These are phyloP conservation scores for Pythium scleroteichum DNA, from an alignment of 352 stramenopile species.

Conservation along the genomic window DNA sequence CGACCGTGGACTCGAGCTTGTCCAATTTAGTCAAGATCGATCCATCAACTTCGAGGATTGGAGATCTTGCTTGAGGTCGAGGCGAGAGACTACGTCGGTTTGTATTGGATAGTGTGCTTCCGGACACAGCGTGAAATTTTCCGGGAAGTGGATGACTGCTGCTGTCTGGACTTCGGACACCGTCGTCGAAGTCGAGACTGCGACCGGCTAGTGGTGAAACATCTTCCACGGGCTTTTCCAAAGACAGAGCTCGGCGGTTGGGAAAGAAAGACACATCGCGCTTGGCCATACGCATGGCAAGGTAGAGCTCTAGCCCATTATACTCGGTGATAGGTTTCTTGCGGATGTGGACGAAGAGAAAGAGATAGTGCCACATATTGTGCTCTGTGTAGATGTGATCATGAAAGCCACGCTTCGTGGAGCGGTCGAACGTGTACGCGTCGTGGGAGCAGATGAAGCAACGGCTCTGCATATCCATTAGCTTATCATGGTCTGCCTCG, in stretches of 20 bases:
- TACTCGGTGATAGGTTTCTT: conserved; percentile 81
- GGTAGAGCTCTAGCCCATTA: conserved; percentile 76
- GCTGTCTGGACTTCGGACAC: not conserved
- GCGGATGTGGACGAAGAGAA: conserved; percentile 76
- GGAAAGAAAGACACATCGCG: conserved; percentile 79
- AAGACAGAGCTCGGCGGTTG: conserved; percentile 53
- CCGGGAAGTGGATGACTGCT: not conserved
- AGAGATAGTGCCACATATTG: conserved; percentile 86
- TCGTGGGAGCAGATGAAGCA: conserved; percentile 86
- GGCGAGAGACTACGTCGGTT: too few relatives aligned
- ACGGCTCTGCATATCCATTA: conserved; percentile 63
- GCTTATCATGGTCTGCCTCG: conserved; percentile 61
- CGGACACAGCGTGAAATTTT: too few relatives aligned
- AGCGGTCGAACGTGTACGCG: conserved; percentile 72
- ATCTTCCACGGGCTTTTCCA: conserved; percentile 32
- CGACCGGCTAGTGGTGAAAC: not conserved
- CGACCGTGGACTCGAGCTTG: conserved; percentile 48
- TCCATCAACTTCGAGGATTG: not conserved
- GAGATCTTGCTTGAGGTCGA: too few relatives aligned
- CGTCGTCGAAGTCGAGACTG: not conserved
- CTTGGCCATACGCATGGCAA: conserved; percentile 78
- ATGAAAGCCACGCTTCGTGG: conserved; percentile 69
- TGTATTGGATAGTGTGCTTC: too few relatives aligned
- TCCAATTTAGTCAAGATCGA: conserved; percentile 41
- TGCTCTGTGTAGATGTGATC: conserved; percentile 75